These are phyloP conservation scores for Epichloe gansuensis DNA, from an alignment of 2,329 filamentous ascomycete species.

Conservation along the genomic window DNA sequence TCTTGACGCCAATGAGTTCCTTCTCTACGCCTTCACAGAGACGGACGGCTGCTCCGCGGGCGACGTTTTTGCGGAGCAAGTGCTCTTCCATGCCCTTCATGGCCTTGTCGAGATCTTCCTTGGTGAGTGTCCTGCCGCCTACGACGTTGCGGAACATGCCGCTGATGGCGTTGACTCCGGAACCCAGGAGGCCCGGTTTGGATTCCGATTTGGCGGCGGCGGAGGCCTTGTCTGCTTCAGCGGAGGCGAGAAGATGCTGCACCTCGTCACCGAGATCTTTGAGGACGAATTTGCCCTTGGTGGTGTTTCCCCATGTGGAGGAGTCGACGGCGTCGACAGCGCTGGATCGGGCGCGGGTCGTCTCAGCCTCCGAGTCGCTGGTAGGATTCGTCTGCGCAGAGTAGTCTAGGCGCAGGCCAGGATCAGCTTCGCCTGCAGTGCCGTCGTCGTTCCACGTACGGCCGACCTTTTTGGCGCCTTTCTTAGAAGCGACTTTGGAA, in stretches of 20 bases:
- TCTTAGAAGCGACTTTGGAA: slow-evolving; percentile 35
- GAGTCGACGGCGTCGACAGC: slow-evolving; percentile 63
- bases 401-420: slow-evolving; percentile 69
- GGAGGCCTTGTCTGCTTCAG: slow-evolving; percentile 50
- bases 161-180: slow-evolving; percentile 69
- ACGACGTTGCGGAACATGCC: slow-evolving; percentile 90
- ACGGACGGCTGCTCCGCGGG: slow-evolving; percentile 81
- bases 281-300: slow-evolving; percentile 83
- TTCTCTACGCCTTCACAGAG: slow-evolving; percentile 85
- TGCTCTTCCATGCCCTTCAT: slow-evolving; percentile 96
- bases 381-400: slow-evolving; percentile 49
- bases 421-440: slow-evolving; percentile 67
- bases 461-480: slow-evolving; percentile 55
- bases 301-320: slow-evolving; percentile 73
- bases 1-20: slow-evolving; percentile 82
- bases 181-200: slow-evolving; percentile 57
- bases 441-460: slow-evolving; percentile 90
- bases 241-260: slow-evolving; percentile 71
- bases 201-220: slow-evolving; percentile 32
- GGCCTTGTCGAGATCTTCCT: slow-evolving; percentile 78
- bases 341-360: slow-evolving; percentile 34
- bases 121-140: slow-evolving; percentile 82
- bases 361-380: slow-evolving; percentile 39
- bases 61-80: slow-evolving; percentile 88
- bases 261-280: slow-evolving; percentile 92